A percentile compares a stretch with the other conserved stretches of the same genome.
Conservation (phyloP, 2,329 filamentous ascomycete species). For the Cladosporium phlei region DNA sequence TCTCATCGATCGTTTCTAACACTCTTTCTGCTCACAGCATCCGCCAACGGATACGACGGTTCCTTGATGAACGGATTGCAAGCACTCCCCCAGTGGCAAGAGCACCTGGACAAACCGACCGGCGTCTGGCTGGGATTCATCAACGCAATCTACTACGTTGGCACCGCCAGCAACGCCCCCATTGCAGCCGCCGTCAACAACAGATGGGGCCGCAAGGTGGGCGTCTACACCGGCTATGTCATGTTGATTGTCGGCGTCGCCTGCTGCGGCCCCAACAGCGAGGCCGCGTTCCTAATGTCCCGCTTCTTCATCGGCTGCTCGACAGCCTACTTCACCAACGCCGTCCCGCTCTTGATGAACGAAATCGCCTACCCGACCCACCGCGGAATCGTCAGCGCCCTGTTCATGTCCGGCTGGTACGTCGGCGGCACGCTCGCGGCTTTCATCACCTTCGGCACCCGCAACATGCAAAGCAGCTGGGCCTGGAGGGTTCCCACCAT, state of each 20-base stretch:
- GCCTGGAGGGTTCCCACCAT: slow-evolving; percentile 47
- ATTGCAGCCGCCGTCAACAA: slow-evolving; percentile 31
- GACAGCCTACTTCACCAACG: slow-evolving; percentile 31
- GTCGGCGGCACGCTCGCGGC: slow-evolving; percentile 15
- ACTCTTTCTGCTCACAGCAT: no score
- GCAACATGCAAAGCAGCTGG: slow-evolving; percentile 36
- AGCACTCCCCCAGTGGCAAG: slow-evolving; percentile 31
- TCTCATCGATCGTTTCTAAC: no score
- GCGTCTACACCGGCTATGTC: slow-evolving; percentile 31
- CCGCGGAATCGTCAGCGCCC: slow-evolving; percentile 31
- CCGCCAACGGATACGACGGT: slow-evolving; percentile 17
- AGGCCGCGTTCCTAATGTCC: slow-evolving; percentile 35
- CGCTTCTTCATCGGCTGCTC: slow-evolving; percentile 36
- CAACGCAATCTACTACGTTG: slow-evolving; percentile 21
- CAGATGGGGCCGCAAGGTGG: slow-evolving; percentile 32
- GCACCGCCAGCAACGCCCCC: slow-evolving; percentile 27
- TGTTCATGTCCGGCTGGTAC: slow-evolving; percentile 37
- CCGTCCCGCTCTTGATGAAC: slow-evolving; percentile 38
- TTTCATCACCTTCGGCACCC: slow-evolving; percentile 41
- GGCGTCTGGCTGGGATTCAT: slow-evolving; percentile 31
- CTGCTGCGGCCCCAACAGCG: slow-evolving; percentile 16
- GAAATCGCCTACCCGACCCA: slow-evolving; percentile 43
- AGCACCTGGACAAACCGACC: slow-evolving; percentile 27
- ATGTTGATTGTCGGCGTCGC: slow-evolving; percentile 30
- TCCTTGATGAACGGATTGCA: slow-evolving; percentile 22